Base-by-base conservation (phyloP, 177 flowering plant genomes). In the Vitis hybrid region DNA sequence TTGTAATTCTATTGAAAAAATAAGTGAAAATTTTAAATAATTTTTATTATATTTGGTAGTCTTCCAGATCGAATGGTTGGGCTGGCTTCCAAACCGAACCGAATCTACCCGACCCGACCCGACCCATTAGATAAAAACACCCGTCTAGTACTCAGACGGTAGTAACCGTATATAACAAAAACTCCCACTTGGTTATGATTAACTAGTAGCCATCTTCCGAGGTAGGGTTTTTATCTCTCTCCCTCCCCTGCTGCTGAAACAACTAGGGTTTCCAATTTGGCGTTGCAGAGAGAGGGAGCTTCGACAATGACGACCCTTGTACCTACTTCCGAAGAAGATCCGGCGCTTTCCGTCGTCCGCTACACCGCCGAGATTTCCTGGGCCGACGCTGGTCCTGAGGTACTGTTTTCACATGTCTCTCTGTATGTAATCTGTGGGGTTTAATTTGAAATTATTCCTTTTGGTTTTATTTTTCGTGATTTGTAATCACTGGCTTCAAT, bases 301-400 rank as follows among this genome's bases (percentile, higher is more conserved):
- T 65, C 65, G 12, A 56, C 30, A 23, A 95, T 95, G 99, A 79
- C 98, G 81, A 90, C 98, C 1, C 68, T 95, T 7, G 90, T 95
- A 1, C 87, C 86, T 0, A 89, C 94, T 45, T 87, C 97, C 12
- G 98, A 95, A 65, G 99, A 93, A 78, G 98, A 93, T 74, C 93
- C 96, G 4, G 79, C 85, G 1, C 91, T 95, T 72, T 55, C 89
- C 69, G 92, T 88, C 26, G 97, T 95, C 59, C 88, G 92, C 34
- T 93, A 89, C 86, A 82, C 87, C 18, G 84, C 97, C 56, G 96
- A 91, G 59, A 85, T 93, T 52, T 80, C 98, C 10, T 95, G 98
- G 98, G 91, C 94, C 15, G 99, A 95, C 70, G 99, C 98, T 15
- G 99, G 99, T 56, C 85, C 94, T 4, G 97, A 93, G 94, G 99